Evolutionary conservation across 192 early-diverging fungal species (phyloP).

Genomic region (Gaertneriomyces semiglobifer): DNA sequence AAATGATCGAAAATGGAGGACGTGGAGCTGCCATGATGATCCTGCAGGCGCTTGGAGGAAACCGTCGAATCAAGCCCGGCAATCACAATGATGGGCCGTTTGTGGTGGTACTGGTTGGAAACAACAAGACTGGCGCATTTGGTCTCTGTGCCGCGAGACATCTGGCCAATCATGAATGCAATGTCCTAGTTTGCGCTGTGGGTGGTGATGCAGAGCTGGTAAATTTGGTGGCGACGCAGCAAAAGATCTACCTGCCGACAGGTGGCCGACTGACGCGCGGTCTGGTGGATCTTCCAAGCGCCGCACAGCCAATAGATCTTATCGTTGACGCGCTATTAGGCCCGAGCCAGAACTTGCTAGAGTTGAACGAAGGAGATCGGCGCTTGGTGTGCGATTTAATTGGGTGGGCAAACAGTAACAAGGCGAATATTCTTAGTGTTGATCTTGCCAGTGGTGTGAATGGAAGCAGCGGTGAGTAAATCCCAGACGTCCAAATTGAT

Average conservation of each 20-base stretch:
- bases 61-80: conserved; percentile 67
- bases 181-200: conserved; percentile 53
- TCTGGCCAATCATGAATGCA: conserved; percentile 73
- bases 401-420: conserved; percentile 63
- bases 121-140: conserved; percentile 70
- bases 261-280: conserved; percentile 47
- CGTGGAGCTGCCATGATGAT: conserved; percentile 68
- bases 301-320: conserved; percentile 50
- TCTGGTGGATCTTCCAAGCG: conserved; percentile 54
- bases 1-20: conserved; percentile 79
- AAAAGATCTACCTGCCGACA: conserved; percentile 44
- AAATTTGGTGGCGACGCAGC: conserved; percentile 42
- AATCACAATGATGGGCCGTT: conserved; percentile 73
- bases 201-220: conserved; percentile 40
- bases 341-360: conserved; percentile 50
- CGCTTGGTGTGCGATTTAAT: conserved; percentile 55
- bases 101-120: conserved; percentile 71
- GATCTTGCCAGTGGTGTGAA: conserved; percentile 52
- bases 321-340: conserved; percentile 74
- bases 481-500: not conserved
- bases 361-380: conserved; percentile 46
- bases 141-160: conserved; percentile 71
- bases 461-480: conserved; percentile 35
- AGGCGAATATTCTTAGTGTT: conserved; percentile 59
- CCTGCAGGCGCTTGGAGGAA: conserved; percentile 70